Conservation (phyloP, 1,284 basidiomycete genomes). For the Apiotrichum montevideense region DNA sequence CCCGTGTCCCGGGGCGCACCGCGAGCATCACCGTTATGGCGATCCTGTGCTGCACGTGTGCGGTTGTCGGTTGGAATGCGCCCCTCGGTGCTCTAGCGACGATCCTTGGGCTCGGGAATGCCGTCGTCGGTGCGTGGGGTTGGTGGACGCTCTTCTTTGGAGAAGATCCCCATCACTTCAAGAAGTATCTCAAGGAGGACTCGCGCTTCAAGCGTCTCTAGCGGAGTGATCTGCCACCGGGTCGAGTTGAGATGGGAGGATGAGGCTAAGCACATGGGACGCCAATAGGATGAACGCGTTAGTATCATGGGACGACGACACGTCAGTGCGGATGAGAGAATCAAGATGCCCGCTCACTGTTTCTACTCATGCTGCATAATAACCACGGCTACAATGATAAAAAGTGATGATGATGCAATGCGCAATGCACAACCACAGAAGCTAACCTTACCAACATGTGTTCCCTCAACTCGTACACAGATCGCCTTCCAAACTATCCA, state of each 20-base stretch:
- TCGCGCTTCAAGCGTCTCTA: slow-evolving; percentile 16
- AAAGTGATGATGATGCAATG: slow-evolving; percentile 72
- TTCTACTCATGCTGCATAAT: too few species aligned
- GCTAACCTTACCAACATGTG: too few species aligned
- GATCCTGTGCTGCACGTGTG: slow-evolving; percentile 27
- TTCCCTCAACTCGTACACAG: too few species aligned
- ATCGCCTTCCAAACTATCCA: not conserved
- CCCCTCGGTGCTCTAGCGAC: slow-evolving; percentile 34
- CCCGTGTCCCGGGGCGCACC: slow-evolving; percentile 26
- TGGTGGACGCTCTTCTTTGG: slow-evolving; percentile 46
- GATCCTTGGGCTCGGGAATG: slow-evolving; percentile 34
- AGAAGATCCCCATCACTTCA: slow-evolving; percentile 22
- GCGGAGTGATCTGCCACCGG: not conserved
- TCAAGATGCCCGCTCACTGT: too few species aligned
- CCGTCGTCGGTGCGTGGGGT: slow-evolving; percentile 37
- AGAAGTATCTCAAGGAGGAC: slow-evolving; percentile 24
- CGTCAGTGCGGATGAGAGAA: too few species aligned
- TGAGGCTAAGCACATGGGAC: too few species aligned
- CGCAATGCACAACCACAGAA: not conserved
- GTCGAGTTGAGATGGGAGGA: too few species aligned
- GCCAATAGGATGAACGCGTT: too few species aligned
- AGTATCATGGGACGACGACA: too few species aligned
- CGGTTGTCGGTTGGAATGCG: slow-evolving; percentile 33
- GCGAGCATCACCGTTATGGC: slow-evolving; percentile 33
- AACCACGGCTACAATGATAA: slow-evolving; percentile 66